Base-by-base conservation (phyloP, 2,329 filamentous ascomycete genomes). In the Sporothrix protearum region DNA sequence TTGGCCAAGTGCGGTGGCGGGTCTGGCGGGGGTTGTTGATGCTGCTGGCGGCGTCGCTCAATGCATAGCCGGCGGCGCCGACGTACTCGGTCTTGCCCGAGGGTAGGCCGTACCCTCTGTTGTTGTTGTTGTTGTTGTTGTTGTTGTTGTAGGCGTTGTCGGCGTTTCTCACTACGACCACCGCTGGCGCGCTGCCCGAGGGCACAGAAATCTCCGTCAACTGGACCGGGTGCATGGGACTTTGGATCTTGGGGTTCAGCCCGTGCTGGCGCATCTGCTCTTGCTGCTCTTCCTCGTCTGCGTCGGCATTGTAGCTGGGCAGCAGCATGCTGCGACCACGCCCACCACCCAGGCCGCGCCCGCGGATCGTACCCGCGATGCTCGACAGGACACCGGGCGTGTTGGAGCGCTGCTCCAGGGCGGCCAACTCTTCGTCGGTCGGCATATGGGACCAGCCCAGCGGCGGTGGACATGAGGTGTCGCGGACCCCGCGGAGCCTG, bases 391-490 rank as follows among this genome's bases (percentile, higher is more conserved):
- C 79, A 61, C 81, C 79, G 4, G 84, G 82, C 0, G 83, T 83
- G 47, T 80, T 81, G 47, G 84, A 64, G 84, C 63, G 84, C 61
- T 83, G 81, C 73, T 87, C 81, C 73, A 85, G 82, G 53, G 87
- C 86, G 45, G 69, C 83, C 12, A 88, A 82, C 70, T 90, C 88
- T 25, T 90, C 86, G 10, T 90, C 87, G 22, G 86, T 85, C 0
- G 94, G 93, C 78, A 97, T 92, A 47, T 88, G 89, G 0, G 93
- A 92, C 92, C 97, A 96, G 64, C 95, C 95, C 9, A 97, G 82
- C 0, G 94, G 94, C 1, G 92, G 92, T n/a, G n/a, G n/a, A n/a
- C n/a, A 77, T 96, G 92, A 0, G 76, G 80, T 5, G 78, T 80
- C 1, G 25, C 0, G 42, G 49, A 14, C 36, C 51, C 36, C 19